phyloP scores from a whole-genome alignment of 2,329 filamentous ascomycete species.

The Cucurbitaria berberidis region DNA sequence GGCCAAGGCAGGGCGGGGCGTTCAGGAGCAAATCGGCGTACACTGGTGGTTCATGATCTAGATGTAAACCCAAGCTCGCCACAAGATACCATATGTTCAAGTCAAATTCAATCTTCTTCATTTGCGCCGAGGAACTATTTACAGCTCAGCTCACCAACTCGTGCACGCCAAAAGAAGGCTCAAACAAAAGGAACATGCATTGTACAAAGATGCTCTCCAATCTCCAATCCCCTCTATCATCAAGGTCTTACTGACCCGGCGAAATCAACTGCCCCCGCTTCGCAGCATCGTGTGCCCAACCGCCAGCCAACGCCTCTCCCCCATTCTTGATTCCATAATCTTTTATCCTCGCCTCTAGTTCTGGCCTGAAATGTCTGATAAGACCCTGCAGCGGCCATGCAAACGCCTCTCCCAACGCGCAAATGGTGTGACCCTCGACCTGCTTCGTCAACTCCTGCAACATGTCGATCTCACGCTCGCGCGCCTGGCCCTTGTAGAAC shows the following conservation, averaged over 20 bases:
- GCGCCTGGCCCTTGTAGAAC: slow-evolving; percentile 88
- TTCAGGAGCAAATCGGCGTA: slow-evolving; percentile 1
- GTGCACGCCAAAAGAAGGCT: slow-evolving; percentile 20
- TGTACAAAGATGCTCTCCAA: slow-evolving; percentile 32
- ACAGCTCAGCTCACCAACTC: slow-evolving; percentile 36
- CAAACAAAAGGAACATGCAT: slow-evolving; percentile 39
- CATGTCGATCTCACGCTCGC: slow-evolving; percentile 97
- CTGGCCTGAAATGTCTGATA: slow-evolving; percentile 96
- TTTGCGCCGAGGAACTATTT: slow-evolving; percentile 44
- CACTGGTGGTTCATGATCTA: slow-evolving; percentile 7
- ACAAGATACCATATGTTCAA: slow-evolving; percentile 1
- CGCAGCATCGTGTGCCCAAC: slow-evolving; percentile 78
- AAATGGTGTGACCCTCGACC: slow-evolving; percentile 98
- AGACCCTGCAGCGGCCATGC: slow-evolving; percentile 98
- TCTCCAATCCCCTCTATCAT: slow-evolving; percentile 5
- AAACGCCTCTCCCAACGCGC: slow-evolving; percentile 95
- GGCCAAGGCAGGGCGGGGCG: no score
- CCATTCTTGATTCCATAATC: slow-evolving; percentile 76
- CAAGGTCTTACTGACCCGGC: slow-evolving; percentile 73
- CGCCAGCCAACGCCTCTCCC: slow-evolving; percentile 79
- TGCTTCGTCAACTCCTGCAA: slow-evolving; percentile 99
- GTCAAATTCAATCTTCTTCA: slow-evolving; percentile 25
- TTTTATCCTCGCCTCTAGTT: slow-evolving; percentile 89
- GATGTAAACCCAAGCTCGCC: neutral
- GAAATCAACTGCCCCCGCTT: slow-evolving; percentile 83